A percentile compares a stretch with the other conserved stretches of the same genome.
Evolutionary conservation across 805 yeast species (phyloP).

Genomic region (Barnettozyma vustinii): DNA sequence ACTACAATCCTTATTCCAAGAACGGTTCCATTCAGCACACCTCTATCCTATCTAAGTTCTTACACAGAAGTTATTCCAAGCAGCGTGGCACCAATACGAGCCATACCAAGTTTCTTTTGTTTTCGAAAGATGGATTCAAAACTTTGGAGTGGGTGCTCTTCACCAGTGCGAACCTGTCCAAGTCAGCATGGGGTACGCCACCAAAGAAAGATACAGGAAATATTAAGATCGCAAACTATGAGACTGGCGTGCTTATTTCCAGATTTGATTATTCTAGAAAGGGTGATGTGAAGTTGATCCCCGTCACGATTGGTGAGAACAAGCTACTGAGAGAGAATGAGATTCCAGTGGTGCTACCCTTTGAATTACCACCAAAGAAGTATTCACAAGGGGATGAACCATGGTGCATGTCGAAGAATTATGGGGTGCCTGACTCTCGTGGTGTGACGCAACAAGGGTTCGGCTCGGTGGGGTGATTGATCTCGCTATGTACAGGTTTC

Average conservation of each 20-base stretch:
- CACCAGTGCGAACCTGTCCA: slow-evolving; percentile 71
- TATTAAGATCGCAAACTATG: slow-evolving; percentile 39
- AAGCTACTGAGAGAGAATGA: slow-evolving; percentile 9
- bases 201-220: slow-evolving; percentile 14
- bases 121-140: slow-evolving; percentile 44
- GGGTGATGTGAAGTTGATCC: slow-evolving; percentile 31
- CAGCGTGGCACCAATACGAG: slow-evolving; percentile 36
- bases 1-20: slow-evolving; percentile 32
- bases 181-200: slow-evolving; percentile 73
- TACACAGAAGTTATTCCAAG: slow-evolving; percentile 25
- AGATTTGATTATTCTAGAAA: slow-evolving; percentile 19
- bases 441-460: neutral
- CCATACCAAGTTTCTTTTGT: slow-evolving; percentile 65
- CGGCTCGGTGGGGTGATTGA: no score
- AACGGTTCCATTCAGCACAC: slow-evolving; percentile 33
- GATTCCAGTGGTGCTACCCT: slow-evolving; percentile 42
- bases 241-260: slow-evolving; percentile 47
- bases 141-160: slow-evolving; percentile 62
- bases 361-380: slow-evolving; percentile 42
- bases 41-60: slow-evolving; percentile 34
- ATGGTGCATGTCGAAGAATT: slow-evolving; percentile 32
- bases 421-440: neutral
- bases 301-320: slow-evolving; percentile 37
- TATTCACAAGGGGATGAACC: slow-evolving; percentile 40
- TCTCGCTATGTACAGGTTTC: no score